phyloP scores from a whole-genome alignment of 306 rosid genomes.

The Styphnolobium japonicum region DNA sequence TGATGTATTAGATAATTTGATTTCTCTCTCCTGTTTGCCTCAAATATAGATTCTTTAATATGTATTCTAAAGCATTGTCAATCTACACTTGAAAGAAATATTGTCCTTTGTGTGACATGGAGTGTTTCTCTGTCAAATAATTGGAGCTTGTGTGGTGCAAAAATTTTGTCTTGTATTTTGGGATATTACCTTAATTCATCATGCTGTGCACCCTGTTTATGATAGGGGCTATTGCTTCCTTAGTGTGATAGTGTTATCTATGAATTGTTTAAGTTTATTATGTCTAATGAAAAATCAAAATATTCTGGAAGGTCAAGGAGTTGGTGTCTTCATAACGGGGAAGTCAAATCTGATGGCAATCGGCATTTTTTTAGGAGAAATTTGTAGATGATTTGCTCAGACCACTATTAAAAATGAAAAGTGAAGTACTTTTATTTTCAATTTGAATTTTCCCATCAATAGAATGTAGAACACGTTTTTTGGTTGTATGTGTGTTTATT shows the following conservation, averaged over 20 bases:
- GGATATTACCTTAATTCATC: background rate
- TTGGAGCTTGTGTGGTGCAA: background rate
- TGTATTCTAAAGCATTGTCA: background rate
- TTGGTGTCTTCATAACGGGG: background rate
- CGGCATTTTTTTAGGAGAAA: background rate
- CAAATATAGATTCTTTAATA: too few relatives aligned
- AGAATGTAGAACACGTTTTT: background rate
- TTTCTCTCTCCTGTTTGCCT: background rate
- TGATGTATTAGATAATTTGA: background rate
- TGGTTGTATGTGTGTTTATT: background rate
- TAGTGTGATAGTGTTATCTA: too few relatives aligned
- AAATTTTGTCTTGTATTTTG: background rate
- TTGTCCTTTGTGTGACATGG: background rate
- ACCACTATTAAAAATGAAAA: background rate
- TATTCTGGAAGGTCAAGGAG: background rate
- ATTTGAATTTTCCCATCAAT: background rate
- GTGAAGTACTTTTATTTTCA: background rate
- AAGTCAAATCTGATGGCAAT: background rate
- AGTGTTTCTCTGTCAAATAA: background rate
- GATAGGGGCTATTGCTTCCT: conserved; percentile 11
- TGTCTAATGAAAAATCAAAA: background rate
- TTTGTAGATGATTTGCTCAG: background rate
- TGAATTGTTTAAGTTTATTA: background rate
- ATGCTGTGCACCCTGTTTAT: background rate
- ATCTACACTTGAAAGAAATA: background rate